phyloP scores from a whole-genome alignment of 2,329 filamentous ascomycete genomes.

The Ustulina deusta region DNA sequence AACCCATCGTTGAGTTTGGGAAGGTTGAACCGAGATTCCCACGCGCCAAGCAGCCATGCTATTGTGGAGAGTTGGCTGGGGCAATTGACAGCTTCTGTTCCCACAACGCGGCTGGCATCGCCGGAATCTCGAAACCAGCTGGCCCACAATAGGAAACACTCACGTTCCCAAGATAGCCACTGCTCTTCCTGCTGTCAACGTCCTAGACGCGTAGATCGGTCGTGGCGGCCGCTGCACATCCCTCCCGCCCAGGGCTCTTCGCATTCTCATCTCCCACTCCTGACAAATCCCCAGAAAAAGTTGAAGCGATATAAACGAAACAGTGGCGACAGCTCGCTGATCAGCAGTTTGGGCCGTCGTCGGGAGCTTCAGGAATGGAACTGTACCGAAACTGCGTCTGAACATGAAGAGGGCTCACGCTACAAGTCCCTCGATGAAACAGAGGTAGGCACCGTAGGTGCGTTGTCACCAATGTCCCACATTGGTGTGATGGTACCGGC shows the following conservation, averaged over 20 bases:
- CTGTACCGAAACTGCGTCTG: conserved; percentile 11
- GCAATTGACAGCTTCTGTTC: conserved; percentile 36
- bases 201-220: conserved; percentile 39
- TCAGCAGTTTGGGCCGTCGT: conserved; percentile 41
- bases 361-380: conserved; percentile 31
- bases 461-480: conserved; percentile 40
- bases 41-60: conserved; percentile 40
- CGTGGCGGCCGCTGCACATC: conserved; percentile 46
- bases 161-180: conserved; percentile 22
- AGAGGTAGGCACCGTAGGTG: conserved; percentile 29
- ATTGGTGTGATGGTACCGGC: conserved; percentile 20
- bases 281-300: conserved; percentile 30
- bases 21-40: conserved; percentile 42
- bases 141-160: conserved; percentile 22
- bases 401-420: conserved; percentile 28
- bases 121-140: conserved; percentile 35
- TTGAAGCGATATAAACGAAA: conserved; percentile 40
- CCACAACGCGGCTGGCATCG: conserved; percentile 33
- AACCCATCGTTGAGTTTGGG: conserved; percentile 31
- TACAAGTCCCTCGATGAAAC: conserved; percentile 29
- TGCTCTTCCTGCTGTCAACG: conserved; percentile 8
- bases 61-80: conserved; percentile 49
- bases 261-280: conserved; percentile 31
- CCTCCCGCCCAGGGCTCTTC: conserved; percentile 34
- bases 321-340: conserved; percentile 47